These are phyloP conservation scores for Fusarium chaquense DNA, from an alignment of 2,329 filamentous ascomycete genomes.

Conservation along the genomic window DNA sequence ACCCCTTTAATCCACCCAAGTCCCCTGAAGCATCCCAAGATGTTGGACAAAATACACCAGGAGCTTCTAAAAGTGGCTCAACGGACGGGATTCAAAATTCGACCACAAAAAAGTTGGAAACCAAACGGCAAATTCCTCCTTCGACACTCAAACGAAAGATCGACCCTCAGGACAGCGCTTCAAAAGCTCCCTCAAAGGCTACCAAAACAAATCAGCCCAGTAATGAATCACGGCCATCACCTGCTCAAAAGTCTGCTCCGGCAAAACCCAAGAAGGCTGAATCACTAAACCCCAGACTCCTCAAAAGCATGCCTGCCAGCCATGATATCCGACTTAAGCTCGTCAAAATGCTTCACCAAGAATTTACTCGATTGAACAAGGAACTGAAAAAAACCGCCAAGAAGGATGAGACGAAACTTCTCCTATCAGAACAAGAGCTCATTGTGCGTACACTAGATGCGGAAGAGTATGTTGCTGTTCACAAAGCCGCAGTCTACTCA, in stretches of 20 bases:
- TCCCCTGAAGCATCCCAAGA: constrained; percentile 21
- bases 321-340: constrained; percentile 69
- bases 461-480: constrained; percentile 79
- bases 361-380: constrained; percentile 75
- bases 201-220: constrained; percentile 11
- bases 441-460: constrained; percentile 78
- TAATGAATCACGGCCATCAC: constrained; percentile 35
- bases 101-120: constrained; percentile 34
- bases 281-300: constrained; percentile 74
- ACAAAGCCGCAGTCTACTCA: constrained; percentile 77
- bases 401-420: constrained; percentile 62
- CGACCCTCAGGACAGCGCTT: constrained; percentile 14
- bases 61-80: constrained; percentile 13
- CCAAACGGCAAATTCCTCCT: constrained; percentile 51
- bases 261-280: constrained; percentile 56
- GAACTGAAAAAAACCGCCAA: constrained; percentile 66
- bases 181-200: constrained; percentile 16
- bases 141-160: constrained; percentile 50
- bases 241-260: constrained; percentile 30
- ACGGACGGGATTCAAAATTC: constrained; percentile 1
- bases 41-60: constrained; percentile 11
- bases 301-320: constrained; percentile 68
- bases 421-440: constrained; percentile 73
- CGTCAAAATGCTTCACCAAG: constrained; percentile 72
- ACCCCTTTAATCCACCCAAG: constrained; percentile 26